phyloP scores from a whole-genome alignment of 345 rosid species.

The Salix udensis region DNA sequence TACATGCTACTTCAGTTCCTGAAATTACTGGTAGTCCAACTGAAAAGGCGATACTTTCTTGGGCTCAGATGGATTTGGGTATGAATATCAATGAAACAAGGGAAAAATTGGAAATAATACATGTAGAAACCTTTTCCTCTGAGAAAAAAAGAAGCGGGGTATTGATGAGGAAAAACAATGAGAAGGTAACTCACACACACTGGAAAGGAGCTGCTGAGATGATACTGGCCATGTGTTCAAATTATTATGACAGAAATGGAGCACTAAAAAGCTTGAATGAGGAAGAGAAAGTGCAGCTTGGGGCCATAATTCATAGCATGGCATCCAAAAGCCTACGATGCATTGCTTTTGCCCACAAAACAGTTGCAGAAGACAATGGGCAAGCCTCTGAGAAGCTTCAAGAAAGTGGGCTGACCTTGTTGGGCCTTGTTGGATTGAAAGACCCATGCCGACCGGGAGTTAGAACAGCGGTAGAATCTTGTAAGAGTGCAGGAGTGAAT shows the following conservation, averaged over 20 bases:
- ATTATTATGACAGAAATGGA: constrained; percentile 33
- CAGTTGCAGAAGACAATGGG: constrained; percentile 20
- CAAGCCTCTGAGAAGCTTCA: constrained; percentile 22
- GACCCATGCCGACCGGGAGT: constrained; percentile 50
- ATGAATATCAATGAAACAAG: constrained; percentile 32
- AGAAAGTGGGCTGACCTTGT: constrained; percentile 50
- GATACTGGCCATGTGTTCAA: constrained; percentile 39
- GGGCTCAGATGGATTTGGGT: constrained; percentile 43
- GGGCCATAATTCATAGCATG: constrained; percentile 33
- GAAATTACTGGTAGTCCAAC: constrained; percentile 49
- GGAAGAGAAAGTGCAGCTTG: constrained; percentile 20
- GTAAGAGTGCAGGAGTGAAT: constrained; percentile 35
- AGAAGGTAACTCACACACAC: constrained; percentile 31
- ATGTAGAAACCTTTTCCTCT: constrained; percentile 47
- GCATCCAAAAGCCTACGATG: constrained; percentile 50
- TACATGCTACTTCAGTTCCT: constrained; percentile 13
- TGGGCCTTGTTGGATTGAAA: constrained; percentile 41
- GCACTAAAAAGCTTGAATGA: constrained; percentile 30
- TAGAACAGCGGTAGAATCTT: constrained; percentile 31
- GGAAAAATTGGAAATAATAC: constrained; percentile 19
- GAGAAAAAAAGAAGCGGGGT: constrained; percentile 54
- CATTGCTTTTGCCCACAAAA: constrained; percentile 44
- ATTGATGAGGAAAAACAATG: constrained; percentile 22
- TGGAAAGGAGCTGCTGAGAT: constrained; percentile 65
- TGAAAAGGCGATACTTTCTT: constrained; percentile 47